Conservation (phyloP, 805 yeast genomes). For the Candida methanosorbosa region DNA sequence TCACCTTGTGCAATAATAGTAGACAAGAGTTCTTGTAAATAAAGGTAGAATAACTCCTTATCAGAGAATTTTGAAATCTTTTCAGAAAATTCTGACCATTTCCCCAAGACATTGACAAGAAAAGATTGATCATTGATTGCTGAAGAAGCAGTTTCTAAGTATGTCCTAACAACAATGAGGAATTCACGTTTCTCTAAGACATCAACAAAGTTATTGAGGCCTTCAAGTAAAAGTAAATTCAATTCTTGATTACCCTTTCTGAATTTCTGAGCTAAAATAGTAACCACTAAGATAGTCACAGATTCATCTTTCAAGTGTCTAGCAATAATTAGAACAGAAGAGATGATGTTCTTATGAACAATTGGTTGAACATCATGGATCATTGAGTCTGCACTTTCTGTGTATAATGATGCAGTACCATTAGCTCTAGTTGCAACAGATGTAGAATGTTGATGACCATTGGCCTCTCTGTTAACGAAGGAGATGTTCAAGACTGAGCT, state of each 20-base stretch:
- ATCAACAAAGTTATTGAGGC: constrained; percentile 56
- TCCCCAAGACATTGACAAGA: constrained; percentile 33
- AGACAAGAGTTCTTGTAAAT: constrained; percentile 57
- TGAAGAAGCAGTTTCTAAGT: constrained; percentile 38
- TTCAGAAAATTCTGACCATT: constrained; percentile 38
- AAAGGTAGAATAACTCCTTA: constrained; percentile 44
- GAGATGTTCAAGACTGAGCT: background rate
- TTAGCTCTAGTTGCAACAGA: constrained; percentile 7
- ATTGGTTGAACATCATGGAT: constrained; percentile 15
- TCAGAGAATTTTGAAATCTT: constrained; percentile 21
- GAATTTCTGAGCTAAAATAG: constrained; percentile 75
- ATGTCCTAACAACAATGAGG: constrained; percentile 47
- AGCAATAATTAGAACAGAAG: constrained; percentile 60
- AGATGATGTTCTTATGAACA: constrained; percentile 57
- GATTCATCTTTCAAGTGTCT: constrained; percentile 59
- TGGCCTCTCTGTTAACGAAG: constrained; percentile 6
- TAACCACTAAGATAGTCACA: constrained; percentile 68
- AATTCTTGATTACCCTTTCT: constrained; percentile 37
- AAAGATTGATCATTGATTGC: constrained; percentile 34
- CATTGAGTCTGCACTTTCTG: background rate
- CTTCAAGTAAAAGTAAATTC: constrained; percentile 48
- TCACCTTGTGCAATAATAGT: constrained; percentile 74
- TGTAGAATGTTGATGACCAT: constrained; percentile 18
- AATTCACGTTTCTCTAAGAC: constrained; percentile 60
- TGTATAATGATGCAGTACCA: constrained; percentile 3